These are phyloP conservation scores for Ceratonia siliqua DNA, from an alignment of 306 rosid genomes.

Conservation along the genomic window DNA sequence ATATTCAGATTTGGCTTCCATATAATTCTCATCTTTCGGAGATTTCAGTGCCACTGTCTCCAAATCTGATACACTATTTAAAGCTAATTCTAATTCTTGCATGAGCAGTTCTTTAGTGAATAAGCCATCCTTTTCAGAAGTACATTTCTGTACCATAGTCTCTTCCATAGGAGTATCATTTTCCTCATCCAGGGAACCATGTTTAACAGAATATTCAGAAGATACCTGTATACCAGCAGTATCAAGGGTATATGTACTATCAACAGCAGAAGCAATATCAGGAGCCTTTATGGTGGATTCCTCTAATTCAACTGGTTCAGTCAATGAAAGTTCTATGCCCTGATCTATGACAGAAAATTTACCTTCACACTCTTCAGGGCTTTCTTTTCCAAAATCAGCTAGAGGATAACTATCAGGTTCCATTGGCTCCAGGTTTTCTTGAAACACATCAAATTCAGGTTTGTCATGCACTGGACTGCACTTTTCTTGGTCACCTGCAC, in stretches of 20 bases:
- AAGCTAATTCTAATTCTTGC: constrained; percentile 81
- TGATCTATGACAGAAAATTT: constrained; percentile 57
- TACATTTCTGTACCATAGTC: constrained; percentile 27
- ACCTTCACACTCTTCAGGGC: constrained; percentile 44
- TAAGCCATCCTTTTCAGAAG: constrained; percentile 37
- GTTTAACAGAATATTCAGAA: constrained; percentile 35
- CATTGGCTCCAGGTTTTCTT: constrained; percentile 45
- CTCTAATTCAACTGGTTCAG: constrained; percentile 42
- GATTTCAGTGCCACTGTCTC: constrained; percentile 67
- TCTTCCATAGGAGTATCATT: constrained; percentile 39
- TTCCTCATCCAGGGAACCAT: constrained; percentile 37
- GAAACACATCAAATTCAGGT: constrained; percentile 39
- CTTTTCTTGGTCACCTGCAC: constrained; percentile 40
- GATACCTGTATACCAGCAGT: constrained; percentile 37
- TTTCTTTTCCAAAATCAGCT: constrained; percentile 42
- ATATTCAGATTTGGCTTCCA: constrained; percentile 41
- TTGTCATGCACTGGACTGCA: constrained; percentile 36
- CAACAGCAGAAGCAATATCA: constrained; percentile 45
- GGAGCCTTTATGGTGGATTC: constrained; percentile 40
- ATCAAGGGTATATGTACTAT: constrained; percentile 25
- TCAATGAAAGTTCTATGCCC: constrained; percentile 51
- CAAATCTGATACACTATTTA: constrained; percentile 52
- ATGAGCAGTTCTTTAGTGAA: constrained; percentile 61
- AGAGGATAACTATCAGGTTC: constrained; percentile 31
- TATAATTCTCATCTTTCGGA: constrained; percentile 44